Evolutionary conservation across 208 protist species (phyloP).

Genomic region (Wallacemonas sp.): DNA sequence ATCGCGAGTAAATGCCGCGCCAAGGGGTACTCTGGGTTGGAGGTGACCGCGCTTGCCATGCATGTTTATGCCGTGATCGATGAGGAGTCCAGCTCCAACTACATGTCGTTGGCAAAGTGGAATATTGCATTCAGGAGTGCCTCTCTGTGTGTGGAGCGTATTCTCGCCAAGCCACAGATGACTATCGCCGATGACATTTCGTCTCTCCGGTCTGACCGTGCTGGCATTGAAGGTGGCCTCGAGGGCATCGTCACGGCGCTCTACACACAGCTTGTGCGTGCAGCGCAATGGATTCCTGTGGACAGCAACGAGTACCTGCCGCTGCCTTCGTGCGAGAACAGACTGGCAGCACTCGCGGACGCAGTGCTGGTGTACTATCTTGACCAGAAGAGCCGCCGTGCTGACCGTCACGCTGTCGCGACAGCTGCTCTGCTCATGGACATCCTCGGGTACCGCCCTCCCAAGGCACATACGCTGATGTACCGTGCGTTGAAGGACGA

Average conservation of each 20-base stretch:
- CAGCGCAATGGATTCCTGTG: slow-evolving; percentile 48
- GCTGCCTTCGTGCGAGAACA: slow-evolving; percentile 64
- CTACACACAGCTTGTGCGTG: slow-evolving; percentile 43
- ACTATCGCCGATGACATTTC: slow-evolving; percentile 41
- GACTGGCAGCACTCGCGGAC: slow-evolving; percentile 61
- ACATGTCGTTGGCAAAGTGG: slow-evolving; percentile 50
- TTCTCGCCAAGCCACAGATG: slow-evolving; percentile 39
- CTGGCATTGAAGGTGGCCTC: slow-evolving; percentile 50
- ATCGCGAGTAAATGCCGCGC: slow-evolving; percentile 24
- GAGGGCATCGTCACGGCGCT: slow-evolving; percentile 46
- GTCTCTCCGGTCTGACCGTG: slow-evolving; percentile 18
- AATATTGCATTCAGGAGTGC: slow-evolving; percentile 37
- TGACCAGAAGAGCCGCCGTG: neutral
- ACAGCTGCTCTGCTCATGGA: slow-evolving; percentile 58
- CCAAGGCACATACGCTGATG: slow-evolving; percentile 70
- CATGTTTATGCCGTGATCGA: slow-evolving; percentile 37
- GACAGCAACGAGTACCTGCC: slow-evolving; percentile 48
- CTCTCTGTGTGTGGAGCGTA: slow-evolving; percentile 28
- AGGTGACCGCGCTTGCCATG: slow-evolving; percentile 54
- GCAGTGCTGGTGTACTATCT: slow-evolving; percentile 61
- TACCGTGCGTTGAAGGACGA: slow-evolving; percentile 25
- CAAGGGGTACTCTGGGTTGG: slow-evolving; percentile 39
- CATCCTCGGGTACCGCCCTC: slow-evolving; percentile 63
- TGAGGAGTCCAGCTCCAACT: slow-evolving; percentile 42
- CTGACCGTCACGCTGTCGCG: slow-evolving; percentile 23